Base-by-base conservation (phyloP, 257 asterid genomes). In the Marsdenia floribunda region DNA sequence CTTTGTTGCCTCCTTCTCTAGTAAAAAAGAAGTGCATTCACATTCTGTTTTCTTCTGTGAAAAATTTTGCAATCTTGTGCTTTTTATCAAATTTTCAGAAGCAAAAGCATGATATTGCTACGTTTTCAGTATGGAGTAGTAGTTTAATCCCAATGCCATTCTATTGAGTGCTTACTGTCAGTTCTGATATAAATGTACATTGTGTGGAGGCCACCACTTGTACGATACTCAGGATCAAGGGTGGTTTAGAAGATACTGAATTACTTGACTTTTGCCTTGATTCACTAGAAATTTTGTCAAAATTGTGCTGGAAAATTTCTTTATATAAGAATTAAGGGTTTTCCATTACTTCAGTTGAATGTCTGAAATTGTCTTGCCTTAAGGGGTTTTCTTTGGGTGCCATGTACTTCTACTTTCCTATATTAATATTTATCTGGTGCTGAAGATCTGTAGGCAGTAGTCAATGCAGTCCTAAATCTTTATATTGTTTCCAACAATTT, bases 401-500 rank as follows among this genome's bases (percentile, higher is more conserved):
- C 47, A 5, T 60, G 37, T 15, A 22, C 19, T 49, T 59, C 47
- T 58, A 4, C 15, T 14, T 61, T 37, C 37, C 50, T 50, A 19
- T 29, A 44, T 52, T n/a, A 29, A 6, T 22, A 11, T 24, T 57
- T 18, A 42, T 60, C 29, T 49, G 38, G 59, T 72, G 55, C 29
- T 26, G 64, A 42, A 14, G 59, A 19, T 65, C 50, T 19, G 18
- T 72, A 58, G 79, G n/a, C 58, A 54, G 71, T 60, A 54, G 55
- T 46, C 66, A 13, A 33, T 52, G 70, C 70, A 38, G 47, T 49
- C 40, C 76, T 83, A 67, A 78, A 42, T 63, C 19, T 47, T 19
- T 75, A 33, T 65, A 24, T 72, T 73, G 35, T 64, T 52, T 73
- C 75, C 63, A 44, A 79, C 76, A 72, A 44, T 65, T 75, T 79